Evolutionary conservation across 1,139 yeast genomes (phyloP).

Genomic region (Lodderomyces pseudojiufengensis): DNA sequence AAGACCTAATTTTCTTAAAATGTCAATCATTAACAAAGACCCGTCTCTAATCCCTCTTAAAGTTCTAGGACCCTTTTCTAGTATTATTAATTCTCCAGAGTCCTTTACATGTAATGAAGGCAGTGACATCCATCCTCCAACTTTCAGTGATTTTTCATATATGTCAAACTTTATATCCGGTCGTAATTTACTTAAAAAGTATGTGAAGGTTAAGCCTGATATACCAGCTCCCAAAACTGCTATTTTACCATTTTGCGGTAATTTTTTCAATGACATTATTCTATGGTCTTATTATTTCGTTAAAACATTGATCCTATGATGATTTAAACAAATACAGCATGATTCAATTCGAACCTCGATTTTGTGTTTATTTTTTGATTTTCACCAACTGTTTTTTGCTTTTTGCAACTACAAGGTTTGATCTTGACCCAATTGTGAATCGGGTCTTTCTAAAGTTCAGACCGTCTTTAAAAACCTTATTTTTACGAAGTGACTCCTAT

Average conservation of each 20-base stretch:
- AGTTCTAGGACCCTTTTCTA: conserved; percentile 78
- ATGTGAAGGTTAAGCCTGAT: conserved; percentile 78
- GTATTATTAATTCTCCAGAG: conserved; percentile 19
- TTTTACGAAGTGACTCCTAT: too few species aligned
- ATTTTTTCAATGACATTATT: conserved; percentile 9
- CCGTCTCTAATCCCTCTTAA: conserved; percentile 69
- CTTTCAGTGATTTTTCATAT: conserved; percentile 49
- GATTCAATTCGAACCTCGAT: too few species aligned
- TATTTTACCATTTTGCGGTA: conserved; percentile 38
- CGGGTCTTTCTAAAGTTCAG: too few species aligned
- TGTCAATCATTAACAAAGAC: conserved; percentile 57
- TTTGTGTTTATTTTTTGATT: too few species aligned
- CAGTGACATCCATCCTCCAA: conserved; percentile 83
- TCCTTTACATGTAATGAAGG: conserved; percentile 7
- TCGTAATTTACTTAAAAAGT: conserved; percentile 63
- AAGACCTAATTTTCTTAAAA: conserved; percentile 42
- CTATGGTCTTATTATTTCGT: too few species aligned
- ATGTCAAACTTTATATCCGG: conserved; percentile 68
- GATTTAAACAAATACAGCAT: too few species aligned
- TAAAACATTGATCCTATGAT: too few species aligned
- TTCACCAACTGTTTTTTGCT: too few species aligned
- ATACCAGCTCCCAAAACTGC: conserved; percentile 86
- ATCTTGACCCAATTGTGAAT: too few species aligned
- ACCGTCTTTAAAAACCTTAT: too few species aligned
- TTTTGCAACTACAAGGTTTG: too few species aligned